Base-by-base conservation (phyloP, 805 yeast genomes). In the Cyberlindnera japonica region DNA sequence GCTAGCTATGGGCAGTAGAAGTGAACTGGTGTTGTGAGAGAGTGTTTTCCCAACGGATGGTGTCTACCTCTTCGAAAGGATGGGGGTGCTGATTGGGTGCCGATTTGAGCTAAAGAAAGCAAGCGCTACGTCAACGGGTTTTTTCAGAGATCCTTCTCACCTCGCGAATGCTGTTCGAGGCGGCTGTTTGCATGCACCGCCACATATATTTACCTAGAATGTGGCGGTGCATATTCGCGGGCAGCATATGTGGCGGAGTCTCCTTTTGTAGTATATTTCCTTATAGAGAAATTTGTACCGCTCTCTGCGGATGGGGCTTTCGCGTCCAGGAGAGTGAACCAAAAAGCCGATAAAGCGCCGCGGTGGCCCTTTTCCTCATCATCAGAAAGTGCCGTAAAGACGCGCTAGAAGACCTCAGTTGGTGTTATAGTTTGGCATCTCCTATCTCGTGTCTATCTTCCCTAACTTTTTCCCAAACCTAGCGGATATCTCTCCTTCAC, bases 151-250 rank as follows among this genome's bases (percentile, higher is more conserved):
- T 17, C 33, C 22, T n/a, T n/a, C n/a, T n/a, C n/a, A n/a, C n/a
- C n/a, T n/a, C n/a, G n/a, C n/a, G n/a, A n/a, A n/a, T n/a, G n/a
- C n/a, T n/a, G n/a, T n/a, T n/a, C n/a, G n/a, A n/a, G n/a, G n/a
- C n/a, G n/a, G n/a, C n/a, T n/a, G n/a, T 15, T 11, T 14, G 13
- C 9, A 8, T 15, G 18, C 30, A n/a, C 18, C 30, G 34, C 34
- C 34, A 31, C 34, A 31, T 4, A 8, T 13, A 13, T 13, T 20
- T 23, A 25, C 24, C 34, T 20, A 23, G 34, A 20, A 19, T 19
- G 34, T 31, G 34, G 34, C 34, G 34, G 34, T 31, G 34, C 33
- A 7, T 8, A 9, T 7, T 13, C 15, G 28, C 10, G 8, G 24
- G 24, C 8, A 11, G 11, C 24, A 11, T 22, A 22, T 9, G 11